Evolutionary conservation across 306 rosid species (phyloP).

Genomic region (Medicago arabica): DNA sequence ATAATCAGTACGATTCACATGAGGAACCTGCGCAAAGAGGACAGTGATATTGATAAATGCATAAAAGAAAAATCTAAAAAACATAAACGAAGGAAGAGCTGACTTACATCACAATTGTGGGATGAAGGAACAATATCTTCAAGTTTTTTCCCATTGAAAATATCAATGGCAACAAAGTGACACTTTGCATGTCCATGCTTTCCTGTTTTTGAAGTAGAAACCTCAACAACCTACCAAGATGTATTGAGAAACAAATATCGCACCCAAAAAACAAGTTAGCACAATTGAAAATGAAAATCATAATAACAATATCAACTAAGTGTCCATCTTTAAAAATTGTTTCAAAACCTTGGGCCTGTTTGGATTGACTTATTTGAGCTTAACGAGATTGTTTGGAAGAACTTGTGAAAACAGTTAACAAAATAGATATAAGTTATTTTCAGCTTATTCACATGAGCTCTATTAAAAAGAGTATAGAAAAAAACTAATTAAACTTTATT

Average conservation of each 20-base stretch:
- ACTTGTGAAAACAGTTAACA: too few species aligned
- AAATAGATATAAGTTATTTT: too few species aligned
- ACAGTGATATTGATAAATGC: not conserved
- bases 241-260: not conserved
- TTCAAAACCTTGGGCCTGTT: not conserved
- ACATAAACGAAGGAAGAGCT: not conserved
- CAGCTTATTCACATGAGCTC: too few species aligned
- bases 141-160: conserved; percentile 75
- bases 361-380: too few species aligned
- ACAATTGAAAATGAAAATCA: not conserved
- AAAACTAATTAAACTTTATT: too few species aligned
- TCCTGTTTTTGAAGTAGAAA: conserved; percentile 78
- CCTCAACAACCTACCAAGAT: conserved; percentile 43
- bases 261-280: not conserved
- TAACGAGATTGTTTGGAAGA: too few species aligned
- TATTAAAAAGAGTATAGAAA: too few species aligned
- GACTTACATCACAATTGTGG: conserved; percentile 74
- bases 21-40: conserved; percentile 65
- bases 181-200: conserved; percentile 85
- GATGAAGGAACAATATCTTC: conserved; percentile 81
- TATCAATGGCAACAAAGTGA: conserved; percentile 78
- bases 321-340: too few species aligned
- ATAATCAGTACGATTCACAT: conserved; percentile 72
- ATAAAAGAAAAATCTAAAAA: not conserved
- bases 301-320: too few species aligned